Evolutionary conservation across 495 filamentous ascomycete species (phyloP).

Genomic region (Filosporella fistucella): DNA sequence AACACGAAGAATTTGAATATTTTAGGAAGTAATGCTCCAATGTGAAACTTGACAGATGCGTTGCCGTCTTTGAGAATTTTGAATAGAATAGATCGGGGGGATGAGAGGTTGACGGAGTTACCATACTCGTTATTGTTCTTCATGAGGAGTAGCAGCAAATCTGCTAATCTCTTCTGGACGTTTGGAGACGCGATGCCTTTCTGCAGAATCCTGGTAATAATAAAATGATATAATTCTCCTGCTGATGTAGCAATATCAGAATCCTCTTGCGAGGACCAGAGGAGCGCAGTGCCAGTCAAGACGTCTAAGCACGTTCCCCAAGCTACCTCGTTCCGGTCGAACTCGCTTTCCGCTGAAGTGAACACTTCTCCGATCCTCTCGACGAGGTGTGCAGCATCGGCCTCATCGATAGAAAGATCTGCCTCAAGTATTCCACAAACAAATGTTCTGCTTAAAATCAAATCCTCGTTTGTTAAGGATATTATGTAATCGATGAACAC

Average conservation of each 20-base stretch:
- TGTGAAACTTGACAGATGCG: conserved; percentile 69
- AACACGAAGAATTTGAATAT: conserved; percentile 78
- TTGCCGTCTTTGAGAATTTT: conserved; percentile 57
- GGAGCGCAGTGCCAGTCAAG: conserved; percentile 56
- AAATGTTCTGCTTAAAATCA: conserved; percentile 37
- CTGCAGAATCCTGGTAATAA: conserved; percentile 59
- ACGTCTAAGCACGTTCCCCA: conserved; percentile 64
- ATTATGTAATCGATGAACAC: conserved; percentile 54
- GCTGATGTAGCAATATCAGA: conserved; percentile 54
- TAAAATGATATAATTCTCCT: conserved; percentile 75
- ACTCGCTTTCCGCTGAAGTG: conserved; percentile 11
- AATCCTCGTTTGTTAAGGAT: conserved; percentile 53
- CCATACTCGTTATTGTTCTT: conserved; percentile 60
- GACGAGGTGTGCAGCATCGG: conserved; percentile 39
- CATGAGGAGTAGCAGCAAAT: conserved; percentile 63
- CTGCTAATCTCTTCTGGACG: conserved; percentile 61
- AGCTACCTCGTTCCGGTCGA: conserved; percentile 67
- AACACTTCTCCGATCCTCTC: conserved; percentile 30
- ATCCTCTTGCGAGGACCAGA: conserved; percentile 53
- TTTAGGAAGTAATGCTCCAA: conserved; percentile 61
- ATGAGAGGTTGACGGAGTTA: conserved; percentile 47
- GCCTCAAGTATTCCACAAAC: conserved; percentile 44
- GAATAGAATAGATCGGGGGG: conserved; percentile 72
- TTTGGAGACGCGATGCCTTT: conserved; percentile 60
- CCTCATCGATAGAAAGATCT: conserved; percentile 34